Evolutionary conservation across 2,329 filamentous ascomycete species (phyloP), one percentile per base, ranked within the genome.

Genomic region (Xylaria sp.): DNA sequence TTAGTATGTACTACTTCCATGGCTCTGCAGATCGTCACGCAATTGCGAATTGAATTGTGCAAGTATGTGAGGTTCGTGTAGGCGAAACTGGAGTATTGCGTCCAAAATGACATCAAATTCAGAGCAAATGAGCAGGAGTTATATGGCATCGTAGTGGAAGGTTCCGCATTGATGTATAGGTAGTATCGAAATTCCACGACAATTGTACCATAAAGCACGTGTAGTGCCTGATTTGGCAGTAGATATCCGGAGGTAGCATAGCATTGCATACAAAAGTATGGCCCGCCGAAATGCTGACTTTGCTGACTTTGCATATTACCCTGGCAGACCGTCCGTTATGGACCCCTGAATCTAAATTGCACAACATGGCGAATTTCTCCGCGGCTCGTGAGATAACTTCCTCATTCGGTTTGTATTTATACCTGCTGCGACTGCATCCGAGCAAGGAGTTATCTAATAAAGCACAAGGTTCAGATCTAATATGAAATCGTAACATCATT

Each of bases 121-220:
- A 22, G 25, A 63, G 22, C 2, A 39, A 58, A 47, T 47, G 29
- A 53, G 9, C 33, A 17, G 29, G 11, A 22, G 11, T 45, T 25
- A 10, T 13, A 49, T 62, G 17, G 49, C 45, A 38, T 38, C 22
- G 27, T n/a, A 15, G 45, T 60, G 33, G 55, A 31, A 57, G n/a
- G 2, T 45, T 45, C 45, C 50, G 45, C 33, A 22, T 57, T 31
- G 29, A 63, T 44, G 20, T 53, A 42, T 17, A 22, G 15, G 49
- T 59, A 25, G 61, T 42, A 67, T 56, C 31, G 33, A 33, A 36
- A 22, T 27, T 33, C 27, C 49, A 54, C 55, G 49, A 56, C 56
- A 64, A 29, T 44, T 61, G 27, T 15, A 53, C 65, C 22, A 67
- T n/a, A 33, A 56, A 60, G 65, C 65, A 67, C 65, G 61, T 54